Conservation (phyloP, 2,329 filamentous ascomycete species). For the Colletotrichum sp. region DNA sequence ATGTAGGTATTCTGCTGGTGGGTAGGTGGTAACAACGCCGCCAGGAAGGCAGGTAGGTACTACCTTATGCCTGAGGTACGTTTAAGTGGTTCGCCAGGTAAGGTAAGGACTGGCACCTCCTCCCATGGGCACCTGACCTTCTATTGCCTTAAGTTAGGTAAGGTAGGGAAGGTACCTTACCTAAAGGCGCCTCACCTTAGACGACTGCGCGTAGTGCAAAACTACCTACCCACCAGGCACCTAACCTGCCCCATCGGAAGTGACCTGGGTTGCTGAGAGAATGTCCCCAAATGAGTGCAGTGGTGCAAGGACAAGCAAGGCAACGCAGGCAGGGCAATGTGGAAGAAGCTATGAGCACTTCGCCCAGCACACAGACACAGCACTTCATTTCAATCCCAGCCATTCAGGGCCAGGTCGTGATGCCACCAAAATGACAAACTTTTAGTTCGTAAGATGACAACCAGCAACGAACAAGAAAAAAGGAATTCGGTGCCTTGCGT, state of each 20-base stretch:
- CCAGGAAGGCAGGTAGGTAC: background rate
- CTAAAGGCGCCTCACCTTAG: background rate
- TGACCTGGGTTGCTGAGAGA: background rate
- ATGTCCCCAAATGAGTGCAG: background rate
- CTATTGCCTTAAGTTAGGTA: background rate
- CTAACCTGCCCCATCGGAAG: background rate
- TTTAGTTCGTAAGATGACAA: background rate
- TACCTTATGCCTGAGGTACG: background rate
- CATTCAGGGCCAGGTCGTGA: background rate
- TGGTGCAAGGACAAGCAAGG: background rate
- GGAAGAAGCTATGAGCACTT: background rate
- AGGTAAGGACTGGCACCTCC: background rate
- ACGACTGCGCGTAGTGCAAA: background rate
- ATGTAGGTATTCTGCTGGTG: background rate
- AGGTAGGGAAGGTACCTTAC: background rate
- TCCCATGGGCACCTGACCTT: background rate
- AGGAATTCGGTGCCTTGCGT: background rate
- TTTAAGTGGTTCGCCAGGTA: background rate
- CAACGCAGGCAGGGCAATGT: background rate
- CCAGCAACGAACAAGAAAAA: background rate
- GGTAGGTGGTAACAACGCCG: background rate
- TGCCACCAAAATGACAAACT: background rate
- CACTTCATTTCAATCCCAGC: too few species aligned
- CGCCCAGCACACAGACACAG: too few species aligned
- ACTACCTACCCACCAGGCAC: background rate